Evolutionary conservation across 75 land plant species (phyloP).

Genomic region (Pinus albicaulis): DNA sequence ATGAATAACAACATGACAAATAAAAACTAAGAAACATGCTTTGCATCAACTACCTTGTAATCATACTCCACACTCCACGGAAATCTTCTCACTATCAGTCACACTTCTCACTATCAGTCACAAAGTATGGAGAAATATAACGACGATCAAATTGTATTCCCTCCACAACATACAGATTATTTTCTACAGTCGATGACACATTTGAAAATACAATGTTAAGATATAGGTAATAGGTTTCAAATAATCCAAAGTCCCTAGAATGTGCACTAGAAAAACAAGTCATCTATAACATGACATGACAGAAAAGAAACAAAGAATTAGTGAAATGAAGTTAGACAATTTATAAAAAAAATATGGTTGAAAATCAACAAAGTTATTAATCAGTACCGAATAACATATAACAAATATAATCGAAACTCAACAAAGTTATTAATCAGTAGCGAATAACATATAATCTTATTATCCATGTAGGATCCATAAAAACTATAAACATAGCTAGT

Average conservation of each 20-base stretch:
- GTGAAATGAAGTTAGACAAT: background rate
- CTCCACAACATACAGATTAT: too few relatives aligned
- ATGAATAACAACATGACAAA: too few relatives aligned
- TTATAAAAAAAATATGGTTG: background rate
- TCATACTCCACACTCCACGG: too few relatives aligned
- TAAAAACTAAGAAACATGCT: too few relatives aligned
- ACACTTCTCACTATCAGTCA: too few relatives aligned
- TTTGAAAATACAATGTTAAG: background rate
- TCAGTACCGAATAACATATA: conserved; percentile 84
- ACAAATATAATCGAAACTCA: too few relatives aligned
- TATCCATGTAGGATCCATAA: conserved; percentile 55
- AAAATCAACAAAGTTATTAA: conserved; percentile 18
- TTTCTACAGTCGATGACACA: conserved; percentile 14
- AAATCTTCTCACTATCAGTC: too few relatives aligned
- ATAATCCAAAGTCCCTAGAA: background rate
- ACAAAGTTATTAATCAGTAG: conserved; percentile 46
- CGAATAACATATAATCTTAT: conserved; percentile 86
- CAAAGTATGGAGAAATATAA: too few relatives aligned
- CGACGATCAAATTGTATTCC: too few relatives aligned
- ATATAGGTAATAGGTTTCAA: background rate
- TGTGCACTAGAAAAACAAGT: background rate
- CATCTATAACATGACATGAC: background rate
- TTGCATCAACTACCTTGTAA: too few relatives aligned
- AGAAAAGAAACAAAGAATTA: background rate
- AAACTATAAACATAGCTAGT: conserved; percentile 39